Percentiles rank a stretch among this genome's conserved stretches.
Conservation (phyloP, 2,329 filamentous ascomycete genomes). For the Westerdykella sp. region DNA sequence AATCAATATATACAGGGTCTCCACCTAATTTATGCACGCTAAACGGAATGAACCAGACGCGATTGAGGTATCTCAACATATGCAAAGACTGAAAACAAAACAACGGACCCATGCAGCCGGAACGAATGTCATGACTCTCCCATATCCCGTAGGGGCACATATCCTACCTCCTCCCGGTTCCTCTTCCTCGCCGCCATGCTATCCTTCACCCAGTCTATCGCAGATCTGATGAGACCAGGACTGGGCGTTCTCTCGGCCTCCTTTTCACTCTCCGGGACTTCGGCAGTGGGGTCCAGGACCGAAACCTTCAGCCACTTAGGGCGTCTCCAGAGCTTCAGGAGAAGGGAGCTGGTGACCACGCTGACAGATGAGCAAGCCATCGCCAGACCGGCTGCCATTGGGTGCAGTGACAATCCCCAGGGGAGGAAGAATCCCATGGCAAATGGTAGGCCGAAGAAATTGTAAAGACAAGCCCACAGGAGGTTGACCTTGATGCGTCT, state of each 20-base stretch:
- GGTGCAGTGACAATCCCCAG: constrained; percentile 78
- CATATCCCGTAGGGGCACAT: constrained; percentile 43
- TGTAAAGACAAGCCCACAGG: constrained; percentile 89
- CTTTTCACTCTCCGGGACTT: constrained; percentile 22
- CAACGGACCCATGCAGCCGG: neutral
- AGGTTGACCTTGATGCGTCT: constrained; percentile 89
- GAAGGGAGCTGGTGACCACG: constrained; percentile 75
- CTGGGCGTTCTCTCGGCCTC: constrained; percentile 18
- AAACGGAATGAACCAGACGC: neutral
- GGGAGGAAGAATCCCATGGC: constrained; percentile 96
- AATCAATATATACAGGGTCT: neutral
- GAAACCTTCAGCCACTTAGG: constrained; percentile 81
- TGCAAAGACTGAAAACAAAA: neutral
- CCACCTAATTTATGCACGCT: neutral
- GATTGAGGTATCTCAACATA: neutral
- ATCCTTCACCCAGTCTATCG: constrained; percentile 26
- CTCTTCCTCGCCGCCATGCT: constrained; percentile 30
- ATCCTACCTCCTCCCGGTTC: constrained; percentile 37
- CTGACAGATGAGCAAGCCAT: constrained; percentile 90
- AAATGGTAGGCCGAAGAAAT: constrained; percentile 82
- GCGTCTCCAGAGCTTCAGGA: constrained; percentile 79
- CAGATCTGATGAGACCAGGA: constrained; percentile 17
- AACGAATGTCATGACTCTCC: constrained; percentile 15
- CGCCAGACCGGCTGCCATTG: constrained; percentile 88
- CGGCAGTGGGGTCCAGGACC: constrained; percentile 46